These are phyloP conservation scores for Porcisia hertigi DNA, from an alignment of 208 protist species.

Conservation along the genomic window DNA sequence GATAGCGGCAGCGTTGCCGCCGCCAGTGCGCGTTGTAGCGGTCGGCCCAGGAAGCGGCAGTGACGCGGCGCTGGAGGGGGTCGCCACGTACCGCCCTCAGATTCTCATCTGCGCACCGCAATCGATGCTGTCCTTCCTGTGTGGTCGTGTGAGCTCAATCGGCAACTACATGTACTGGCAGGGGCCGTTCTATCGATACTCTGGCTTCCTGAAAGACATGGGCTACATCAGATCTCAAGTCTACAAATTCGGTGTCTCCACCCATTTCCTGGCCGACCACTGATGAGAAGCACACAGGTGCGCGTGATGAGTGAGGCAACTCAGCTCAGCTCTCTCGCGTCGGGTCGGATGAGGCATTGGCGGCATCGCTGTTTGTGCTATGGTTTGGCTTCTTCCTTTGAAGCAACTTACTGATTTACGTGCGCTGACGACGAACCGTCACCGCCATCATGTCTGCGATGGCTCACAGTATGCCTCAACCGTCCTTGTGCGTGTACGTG, in stretches of 20 bases:
- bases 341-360: not conserved
- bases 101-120: constrained; percentile 83
- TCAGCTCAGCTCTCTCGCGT: not conserved
- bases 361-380: not conserved
- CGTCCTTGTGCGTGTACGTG: not conserved
- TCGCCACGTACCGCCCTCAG: constrained; percentile 41
- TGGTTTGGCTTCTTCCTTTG: not conserved
- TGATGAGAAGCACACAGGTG: constrained; percentile 17
- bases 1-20: constrained; percentile 44
- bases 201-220: constrained; percentile 85
- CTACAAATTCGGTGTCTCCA: constrained; percentile 91
- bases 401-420: no score
- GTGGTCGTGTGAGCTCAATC: constrained; percentile 63
- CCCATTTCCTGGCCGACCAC: constrained; percentile 72
- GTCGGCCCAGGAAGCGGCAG: not conserved
- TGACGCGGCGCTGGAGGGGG: not conserved
- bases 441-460: not conserved
- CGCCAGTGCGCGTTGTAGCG: constrained; percentile 31
- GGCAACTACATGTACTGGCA: constrained; percentile 80
- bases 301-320: not conserved
- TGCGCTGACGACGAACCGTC: no score
- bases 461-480: not conserved
- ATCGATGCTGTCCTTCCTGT: constrained; percentile 72
- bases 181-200: constrained; percentile 72
- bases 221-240: constrained; percentile 78